phyloP scores from a whole-genome alignment of 2,329 filamentous ascomycete species.

The Exophiala spinifera region DNA sequence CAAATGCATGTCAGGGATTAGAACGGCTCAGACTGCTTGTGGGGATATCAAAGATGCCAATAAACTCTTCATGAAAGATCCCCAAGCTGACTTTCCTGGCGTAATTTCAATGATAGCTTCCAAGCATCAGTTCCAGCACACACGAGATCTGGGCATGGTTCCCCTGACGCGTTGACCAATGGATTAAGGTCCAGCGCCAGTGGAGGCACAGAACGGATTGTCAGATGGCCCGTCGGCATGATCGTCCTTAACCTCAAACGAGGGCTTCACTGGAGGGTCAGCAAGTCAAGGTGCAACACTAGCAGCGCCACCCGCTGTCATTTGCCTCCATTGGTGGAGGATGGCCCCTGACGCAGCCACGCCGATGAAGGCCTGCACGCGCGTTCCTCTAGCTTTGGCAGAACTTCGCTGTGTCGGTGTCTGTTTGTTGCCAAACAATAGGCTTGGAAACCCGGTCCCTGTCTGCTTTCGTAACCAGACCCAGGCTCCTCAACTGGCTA shows the following conservation, averaged over 20 bases:
- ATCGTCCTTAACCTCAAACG: not conserved
- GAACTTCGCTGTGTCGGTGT: not conserved
- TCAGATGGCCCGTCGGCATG: not conserved
- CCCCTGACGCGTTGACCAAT: not conserved
- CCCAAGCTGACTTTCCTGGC: not conserved
- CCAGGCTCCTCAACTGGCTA: not conserved
- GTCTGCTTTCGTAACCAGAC: not conserved
- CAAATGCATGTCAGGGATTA: not conserved
- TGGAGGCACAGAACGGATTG: not conserved
- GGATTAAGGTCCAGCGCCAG: not conserved
- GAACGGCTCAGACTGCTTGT: not conserved
- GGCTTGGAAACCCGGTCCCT: not conserved
- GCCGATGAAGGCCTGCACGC: not conserved
- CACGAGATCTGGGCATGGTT: not conserved
- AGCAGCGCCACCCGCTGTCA: not conserved
- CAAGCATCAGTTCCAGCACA: not conserved
- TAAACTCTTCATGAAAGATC: not conserved
- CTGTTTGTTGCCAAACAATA: constrained; percentile 1
- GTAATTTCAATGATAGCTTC: not conserved
- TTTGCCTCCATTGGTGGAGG: not conserved
- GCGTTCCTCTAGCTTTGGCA: not conserved
- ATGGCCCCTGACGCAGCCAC: not conserved
- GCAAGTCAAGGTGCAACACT: not conserved
- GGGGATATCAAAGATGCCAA: not conserved
- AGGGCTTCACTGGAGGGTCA: not conserved